Base-by-base conservation (phyloP, 2,329 filamentous ascomycete genomes). In the Alternaria solani region DNA sequence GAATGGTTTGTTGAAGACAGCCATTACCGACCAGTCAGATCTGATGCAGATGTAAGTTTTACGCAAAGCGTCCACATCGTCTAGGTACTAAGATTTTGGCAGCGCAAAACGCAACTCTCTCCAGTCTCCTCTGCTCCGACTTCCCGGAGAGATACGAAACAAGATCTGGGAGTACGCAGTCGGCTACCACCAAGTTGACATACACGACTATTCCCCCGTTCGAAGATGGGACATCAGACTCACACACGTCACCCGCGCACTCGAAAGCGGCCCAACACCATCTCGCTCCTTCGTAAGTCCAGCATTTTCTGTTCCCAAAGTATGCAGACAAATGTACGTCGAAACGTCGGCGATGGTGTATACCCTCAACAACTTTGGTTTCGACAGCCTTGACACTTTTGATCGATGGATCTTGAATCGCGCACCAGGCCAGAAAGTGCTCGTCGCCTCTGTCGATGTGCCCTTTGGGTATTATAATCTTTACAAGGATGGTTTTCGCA, bases 131-230 rank as follows among this genome's bases (percentile, higher is more conserved):
- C 57, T 69, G 5, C 59, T 69, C 11, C 30, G 32, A 5, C 61
- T 68, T 12, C 66, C 66, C 7, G 56, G 48, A 14, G 63, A 69
- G 20, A 43, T 69, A 11, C 59, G 65, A 23, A 55, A 55, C 32
- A 61, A 55, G 23, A 70, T 68, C 34, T 70, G 61, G 57, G 2
- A n/a, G 11, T 62, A 55, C 25, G 57, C 56, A 4, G 41, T 66
- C 1, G 64, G 58, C 5, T 51, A 56, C 7, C 53, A 62, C 11
- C 41, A 51, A 6, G 46, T 66, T 38, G 23, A 42, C 7, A 46
- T 56, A 16, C 44, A 8, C 26, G 39, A 47, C 7, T 26, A 46
- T 6, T 51, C n/a, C 1, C 14, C 16, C 7, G 18, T 25, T 9
- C 9, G 14, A 32, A 16, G 34, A 38, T 38, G 7, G 20, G 8